phyloP scores from a whole-genome alignment of 805 yeast genomes.

The Sungouiella blattae region DNA sequence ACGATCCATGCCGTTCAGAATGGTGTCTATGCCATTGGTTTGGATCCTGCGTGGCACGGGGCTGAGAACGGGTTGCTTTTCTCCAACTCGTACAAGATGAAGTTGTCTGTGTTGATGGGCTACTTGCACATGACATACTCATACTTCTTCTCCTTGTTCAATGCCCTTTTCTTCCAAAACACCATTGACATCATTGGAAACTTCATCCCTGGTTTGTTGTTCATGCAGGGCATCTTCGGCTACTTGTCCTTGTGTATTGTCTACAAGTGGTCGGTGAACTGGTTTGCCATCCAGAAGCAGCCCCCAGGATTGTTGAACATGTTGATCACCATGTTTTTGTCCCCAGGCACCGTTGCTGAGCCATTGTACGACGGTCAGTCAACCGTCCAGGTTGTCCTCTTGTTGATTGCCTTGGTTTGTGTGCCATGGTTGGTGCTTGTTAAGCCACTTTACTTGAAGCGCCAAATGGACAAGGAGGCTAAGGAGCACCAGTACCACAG shows the following conservation, averaged over 20 bases:
- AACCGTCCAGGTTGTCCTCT: conserved; percentile 64
- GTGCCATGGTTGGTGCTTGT: conserved; percentile 88
- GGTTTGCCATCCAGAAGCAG: conserved; percentile 70
- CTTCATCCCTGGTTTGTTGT: conserved; percentile 88
- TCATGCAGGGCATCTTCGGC: conserved; percentile 96
- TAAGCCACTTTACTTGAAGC: conserved; percentile 74
- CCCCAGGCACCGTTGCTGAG: conserved; percentile 87
- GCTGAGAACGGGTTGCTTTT: conserved; percentile 87
- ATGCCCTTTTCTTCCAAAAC: conserved; percentile 66
- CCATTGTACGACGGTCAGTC: conserved; percentile 79
- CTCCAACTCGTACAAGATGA: conserved; percentile 96
- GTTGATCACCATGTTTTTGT: conserved; percentile 91
- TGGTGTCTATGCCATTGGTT: conserved; percentile 78
- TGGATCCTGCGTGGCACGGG: conserved; percentile 97
- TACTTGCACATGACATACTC: conserved; percentile 93
- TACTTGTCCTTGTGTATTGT: conserved; percentile 81
- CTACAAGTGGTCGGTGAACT: conserved; percentile 92
- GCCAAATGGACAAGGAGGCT: conserved; percentile 50
- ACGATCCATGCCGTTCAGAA: conserved; percentile 60
- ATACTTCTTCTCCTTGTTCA: conserved; percentile 77
- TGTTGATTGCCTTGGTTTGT: conserved; percentile 76
- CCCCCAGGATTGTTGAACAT: conserved; percentile 94
- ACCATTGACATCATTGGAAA: conserved; percentile 84
- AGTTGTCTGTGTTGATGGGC: conserved; percentile 91
- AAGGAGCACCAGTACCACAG: conserved; percentile 51